These are phyloP conservation scores for Leucocoprinus sp. DNA, from an alignment of 768 basidiomycete species.

Conservation along the genomic window DNA sequence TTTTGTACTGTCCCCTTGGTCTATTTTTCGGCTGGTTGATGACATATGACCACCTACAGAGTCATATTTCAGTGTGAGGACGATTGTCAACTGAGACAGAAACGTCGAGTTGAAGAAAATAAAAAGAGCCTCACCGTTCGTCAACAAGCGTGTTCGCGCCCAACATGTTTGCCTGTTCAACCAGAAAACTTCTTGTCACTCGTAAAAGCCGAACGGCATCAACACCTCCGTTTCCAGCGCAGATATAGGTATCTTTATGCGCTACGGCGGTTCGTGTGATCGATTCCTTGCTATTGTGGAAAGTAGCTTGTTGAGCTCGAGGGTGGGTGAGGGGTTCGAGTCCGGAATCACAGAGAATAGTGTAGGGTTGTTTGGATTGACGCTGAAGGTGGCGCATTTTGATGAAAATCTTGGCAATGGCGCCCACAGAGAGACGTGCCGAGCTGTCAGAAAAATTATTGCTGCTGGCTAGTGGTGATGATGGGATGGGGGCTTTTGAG, in stretches of 20 bases:
- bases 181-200: constrained; percentile 40
- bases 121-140: constrained; percentile 46
- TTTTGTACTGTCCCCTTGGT: constrained; percentile 46
- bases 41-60: constrained; percentile 55
- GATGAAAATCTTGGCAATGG: constrained; percentile 48
- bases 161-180: constrained; percentile 38
- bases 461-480: background rate
- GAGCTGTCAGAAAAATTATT: background rate
- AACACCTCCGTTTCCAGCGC: constrained; percentile 44
- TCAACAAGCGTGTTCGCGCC: constrained; percentile 60
- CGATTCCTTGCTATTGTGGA: constrained; percentile 1
- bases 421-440: constrained; percentile 24
- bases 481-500: constrained; percentile 1
- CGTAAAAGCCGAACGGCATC: constrained; percentile 51
- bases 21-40: constrained; percentile 46
- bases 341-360: constrained; percentile 29
- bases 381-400: constrained; percentile 37
- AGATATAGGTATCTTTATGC: constrained; percentile 42
- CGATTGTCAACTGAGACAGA: background rate
- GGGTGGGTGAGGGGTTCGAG: constrained; percentile 31
- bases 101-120: background rate
- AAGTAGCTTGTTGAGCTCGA: constrained; percentile 19
- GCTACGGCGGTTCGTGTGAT: constrained; percentile 19
- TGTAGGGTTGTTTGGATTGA: constrained; percentile 20
- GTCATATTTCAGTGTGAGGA: too few relatives aligned